These are phyloP conservation scores for Phytophthora ramorum DNA, from an alignment of 352 stramenopile species.

Conservation along the genomic window DNA sequence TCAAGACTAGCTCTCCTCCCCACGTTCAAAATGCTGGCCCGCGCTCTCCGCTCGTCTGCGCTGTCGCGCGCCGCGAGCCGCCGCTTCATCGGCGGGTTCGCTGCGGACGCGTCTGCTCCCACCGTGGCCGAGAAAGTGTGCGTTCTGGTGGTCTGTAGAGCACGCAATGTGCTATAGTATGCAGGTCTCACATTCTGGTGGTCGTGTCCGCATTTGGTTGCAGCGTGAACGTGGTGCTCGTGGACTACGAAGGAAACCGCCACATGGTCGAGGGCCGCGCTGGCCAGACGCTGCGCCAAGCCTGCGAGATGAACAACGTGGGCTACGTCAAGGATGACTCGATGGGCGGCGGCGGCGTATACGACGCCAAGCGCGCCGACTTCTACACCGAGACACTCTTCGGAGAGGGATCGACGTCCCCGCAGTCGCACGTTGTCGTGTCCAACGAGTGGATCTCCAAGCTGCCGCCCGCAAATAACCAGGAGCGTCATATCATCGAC, in stretches of 20 bases:
- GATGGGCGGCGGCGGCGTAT: constrained; percentile 73
- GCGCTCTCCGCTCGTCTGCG: constrained; percentile 40
- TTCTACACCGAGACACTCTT: constrained; percentile 92
- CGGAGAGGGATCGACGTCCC: constrained; percentile 80
- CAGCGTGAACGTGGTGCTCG: constrained; percentile 86
- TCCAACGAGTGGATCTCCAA: constrained; percentile 90
- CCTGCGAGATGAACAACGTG: constrained; percentile 83
- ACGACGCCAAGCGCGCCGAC: constrained; percentile 69
- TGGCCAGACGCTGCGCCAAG: constrained; percentile 84
- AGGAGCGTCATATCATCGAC: constrained; percentile 83
- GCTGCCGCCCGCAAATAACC: constrained; percentile 66
- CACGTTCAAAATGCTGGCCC: constrained; percentile 47
- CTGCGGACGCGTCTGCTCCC: constrained; percentile 41
- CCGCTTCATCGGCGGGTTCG: constrained; percentile 65
- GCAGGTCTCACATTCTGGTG: constrained; percentile 16
- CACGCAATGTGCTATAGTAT: background rate
- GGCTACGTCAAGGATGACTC: constrained; percentile 88
- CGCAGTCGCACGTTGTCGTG: constrained; percentile 88
- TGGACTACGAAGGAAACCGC: constrained; percentile 90
- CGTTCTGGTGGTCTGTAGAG: constrained; percentile 16
- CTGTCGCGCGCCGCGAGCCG: constrained; percentile 40
- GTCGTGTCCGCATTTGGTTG: constrained; percentile 5
- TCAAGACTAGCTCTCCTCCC: constrained; percentile 15
- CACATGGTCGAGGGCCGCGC: constrained; percentile 83
- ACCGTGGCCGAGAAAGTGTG: constrained; percentile 74